Conservation (phyloP, 345 rosid species). For the Pugionium cornutum region DNA sequence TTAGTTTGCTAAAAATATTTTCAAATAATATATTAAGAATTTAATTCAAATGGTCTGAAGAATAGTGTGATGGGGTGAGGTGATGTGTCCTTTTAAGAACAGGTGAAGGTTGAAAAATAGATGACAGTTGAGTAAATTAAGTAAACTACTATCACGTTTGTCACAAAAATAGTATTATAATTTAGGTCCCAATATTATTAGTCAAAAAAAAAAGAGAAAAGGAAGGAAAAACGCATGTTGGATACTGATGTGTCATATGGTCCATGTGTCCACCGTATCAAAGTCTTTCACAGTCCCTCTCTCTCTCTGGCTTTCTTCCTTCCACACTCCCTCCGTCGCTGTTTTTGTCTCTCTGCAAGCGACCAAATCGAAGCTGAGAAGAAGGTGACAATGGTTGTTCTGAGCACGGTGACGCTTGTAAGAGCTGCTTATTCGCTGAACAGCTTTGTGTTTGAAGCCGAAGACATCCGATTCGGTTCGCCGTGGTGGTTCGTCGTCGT, state of each 20-base stretch:
- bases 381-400: constrained; percentile 37
- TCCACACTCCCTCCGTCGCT: constrained; percentile 16
- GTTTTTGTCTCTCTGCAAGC: constrained; percentile 23
- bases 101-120: too few relatives aligned
- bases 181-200: background rate
- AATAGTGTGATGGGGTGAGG: too few relatives aligned
- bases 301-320: background rate
- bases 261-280: constrained; percentile 39
- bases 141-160: constrained; percentile 1
- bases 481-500: constrained; percentile 65
- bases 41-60: too few relatives aligned
- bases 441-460: constrained; percentile 52
- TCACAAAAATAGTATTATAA: background rate
- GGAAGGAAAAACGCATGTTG: constrained; percentile 33
- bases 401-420: constrained; percentile 38
- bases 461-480: constrained; percentile 58
- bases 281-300: constrained; percentile 15
- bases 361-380: constrained; percentile 34
- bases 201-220: constrained; percentile 9
- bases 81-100: too few relatives aligned
- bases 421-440: constrained; percentile 37
- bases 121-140: too few relatives aligned
- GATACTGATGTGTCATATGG: constrained; percentile 40
- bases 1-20: too few relatives aligned
- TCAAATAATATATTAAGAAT: too few relatives aligned